phyloP scores from a whole-genome alignment of 2,329 filamentous ascomycete species.

The Neonectria ditissima region DNA sequence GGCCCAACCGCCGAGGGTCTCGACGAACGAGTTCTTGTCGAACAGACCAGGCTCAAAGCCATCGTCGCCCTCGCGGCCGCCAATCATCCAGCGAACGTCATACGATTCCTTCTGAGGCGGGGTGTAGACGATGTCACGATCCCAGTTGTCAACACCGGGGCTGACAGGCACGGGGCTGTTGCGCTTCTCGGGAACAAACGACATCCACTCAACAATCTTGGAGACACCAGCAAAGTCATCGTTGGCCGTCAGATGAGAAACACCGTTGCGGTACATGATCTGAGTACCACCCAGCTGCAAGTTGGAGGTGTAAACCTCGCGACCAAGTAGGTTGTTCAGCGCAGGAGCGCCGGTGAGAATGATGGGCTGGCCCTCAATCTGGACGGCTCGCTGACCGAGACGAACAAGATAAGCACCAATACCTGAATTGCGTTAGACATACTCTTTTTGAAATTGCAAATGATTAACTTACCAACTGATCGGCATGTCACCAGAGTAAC shows the following conservation, averaged over 20 bases:
- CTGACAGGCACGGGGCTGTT: constrained; percentile 93
- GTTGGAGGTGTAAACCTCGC: constrained; percentile 99
- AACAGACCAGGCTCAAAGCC: constrained; percentile 90
- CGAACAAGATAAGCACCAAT: constrained; percentile 99
- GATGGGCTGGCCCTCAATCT: constrained; percentile 98
- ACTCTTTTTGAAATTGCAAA: background rate
- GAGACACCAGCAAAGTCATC: constrained; percentile 98
- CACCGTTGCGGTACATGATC: constrained; percentile 99
- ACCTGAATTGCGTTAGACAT: constrained; percentile 63
- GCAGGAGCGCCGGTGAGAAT: constrained; percentile 97
- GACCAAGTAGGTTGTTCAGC: constrained; percentile 97
- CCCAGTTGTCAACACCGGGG: constrained; percentile 87
- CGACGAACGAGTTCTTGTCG: constrained; percentile 96
- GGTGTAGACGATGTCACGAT: constrained; percentile 89
- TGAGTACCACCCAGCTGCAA: constrained; percentile 99
- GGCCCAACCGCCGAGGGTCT: constrained; percentile 96
- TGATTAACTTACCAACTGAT: constrained; percentile 80
- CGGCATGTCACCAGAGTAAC: constrained; percentile 97
- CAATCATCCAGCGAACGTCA: constrained; percentile 94
- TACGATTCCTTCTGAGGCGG: constrained; percentile 86
- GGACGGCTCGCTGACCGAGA: constrained; percentile 96
- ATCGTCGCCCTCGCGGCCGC: constrained; percentile 82
- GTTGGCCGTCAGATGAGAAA: constrained; percentile 97
- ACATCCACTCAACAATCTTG: constrained; percentile 98
- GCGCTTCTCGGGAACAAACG: constrained; percentile 96